Base-by-base conservation (phyloP, 345 rosid genomes). In the Eucalyptus viminalis region DNA sequence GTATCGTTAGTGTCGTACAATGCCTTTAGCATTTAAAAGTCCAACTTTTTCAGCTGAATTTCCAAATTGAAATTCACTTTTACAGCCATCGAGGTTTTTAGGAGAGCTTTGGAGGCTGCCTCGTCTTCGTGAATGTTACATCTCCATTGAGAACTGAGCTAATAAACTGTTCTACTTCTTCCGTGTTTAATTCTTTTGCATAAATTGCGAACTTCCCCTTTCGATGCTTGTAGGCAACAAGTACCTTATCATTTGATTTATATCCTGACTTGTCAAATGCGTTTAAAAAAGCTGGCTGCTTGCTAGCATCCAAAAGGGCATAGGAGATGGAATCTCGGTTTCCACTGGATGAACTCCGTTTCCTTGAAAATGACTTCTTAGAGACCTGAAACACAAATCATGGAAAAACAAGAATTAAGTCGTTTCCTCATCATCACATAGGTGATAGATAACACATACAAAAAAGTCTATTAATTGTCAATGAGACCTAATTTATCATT, bases 151-250 rank as follows among this genome's bases (percentile, higher is more conserved):
- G 93, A 88, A 95, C 97, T 22, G 97, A 95, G 80, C 94, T 91
- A 40, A 95, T 80, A 76, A 98, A 98, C 90, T 90, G 92, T 93
- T 95, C 99, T 11, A 92, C 96, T 90, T 92, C 95, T 91, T 95
- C 97, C n/a, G 89, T 60, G 2, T 87, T 94, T 91, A 92, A 90
- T 60, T 92, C 94, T 3, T 95, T 94, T 3, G 83, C 88, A 47
- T 90, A 92, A 25, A 91, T 91, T 9, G 95, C 96, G 89, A 94
- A 98, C 92, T 94, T 96, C 43, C 94, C 95, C 89, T 91, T 92
- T 54, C 95, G 93, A 62, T 98, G 97, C 90, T 97, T 97, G 92
- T 94, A 97, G 45, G 99, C 99, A 86, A 96, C 89, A 89, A 98
- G 86, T 43, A 94, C 29, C 87, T 89, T 92, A 53, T 93, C 97